Percentiles rank a stretch among this genome's conserved stretches.
Evolutionary conservation across 768 basidiomycete species (phyloP).

Genomic region (Lactarius quietus): DNA sequence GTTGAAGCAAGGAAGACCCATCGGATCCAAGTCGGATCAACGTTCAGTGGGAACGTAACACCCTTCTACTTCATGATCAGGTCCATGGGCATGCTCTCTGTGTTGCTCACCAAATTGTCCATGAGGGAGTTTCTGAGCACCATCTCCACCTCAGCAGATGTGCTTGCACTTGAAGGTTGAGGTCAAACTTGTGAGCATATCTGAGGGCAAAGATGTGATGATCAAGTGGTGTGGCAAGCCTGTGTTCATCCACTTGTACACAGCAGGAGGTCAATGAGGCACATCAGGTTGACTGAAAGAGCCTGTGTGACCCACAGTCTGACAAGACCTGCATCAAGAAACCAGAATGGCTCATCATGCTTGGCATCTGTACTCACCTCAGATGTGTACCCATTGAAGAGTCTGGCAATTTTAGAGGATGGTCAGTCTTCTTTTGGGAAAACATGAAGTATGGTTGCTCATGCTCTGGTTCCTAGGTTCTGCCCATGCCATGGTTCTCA

Average conservation of each 20-base stretch:
- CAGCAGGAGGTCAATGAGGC: constrained; percentile 90
- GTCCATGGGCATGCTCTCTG: constrained; percentile 88
- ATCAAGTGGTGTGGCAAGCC: constrained; percentile 99
- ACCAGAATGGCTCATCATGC: constrained; percentile 95
- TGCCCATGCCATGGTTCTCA: constrained; percentile 99
- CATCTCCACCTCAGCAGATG: constrained; percentile 97
- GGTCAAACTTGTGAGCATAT: constrained; percentile 83
- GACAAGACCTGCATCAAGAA: constrained; percentile 88
- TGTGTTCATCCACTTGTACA: constrained; percentile 95
- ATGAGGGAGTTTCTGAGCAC: constrained; percentile 92
- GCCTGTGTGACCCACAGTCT: constrained; percentile 85
- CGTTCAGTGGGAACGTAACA: no score
- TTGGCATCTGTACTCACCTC: constrained; percentile 94
- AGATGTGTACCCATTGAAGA: constrained; percentile 99
- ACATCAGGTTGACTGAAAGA: constrained; percentile 76
- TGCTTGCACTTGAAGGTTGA: constrained; percentile 96
- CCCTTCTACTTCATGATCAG: constrained; percentile 90
- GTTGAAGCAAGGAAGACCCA: no score
- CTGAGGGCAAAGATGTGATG: constrained; percentile 96
- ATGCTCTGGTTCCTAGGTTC: constrained; percentile 50
- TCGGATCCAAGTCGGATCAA: no score
- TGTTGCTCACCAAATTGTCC: constrained; percentile 90
- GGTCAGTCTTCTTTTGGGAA: constrained; percentile 48
- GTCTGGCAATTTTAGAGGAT: constrained; percentile 95
- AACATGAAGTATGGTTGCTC: not conserved